Percentiles rank a stretch among this genome's conserved stretches.
These are phyloP conservation scores for Emmonsiellopsis sp. DNA, from an alignment of 2,329 filamentous ascomycete genomes.

Conservation along the genomic window DNA sequence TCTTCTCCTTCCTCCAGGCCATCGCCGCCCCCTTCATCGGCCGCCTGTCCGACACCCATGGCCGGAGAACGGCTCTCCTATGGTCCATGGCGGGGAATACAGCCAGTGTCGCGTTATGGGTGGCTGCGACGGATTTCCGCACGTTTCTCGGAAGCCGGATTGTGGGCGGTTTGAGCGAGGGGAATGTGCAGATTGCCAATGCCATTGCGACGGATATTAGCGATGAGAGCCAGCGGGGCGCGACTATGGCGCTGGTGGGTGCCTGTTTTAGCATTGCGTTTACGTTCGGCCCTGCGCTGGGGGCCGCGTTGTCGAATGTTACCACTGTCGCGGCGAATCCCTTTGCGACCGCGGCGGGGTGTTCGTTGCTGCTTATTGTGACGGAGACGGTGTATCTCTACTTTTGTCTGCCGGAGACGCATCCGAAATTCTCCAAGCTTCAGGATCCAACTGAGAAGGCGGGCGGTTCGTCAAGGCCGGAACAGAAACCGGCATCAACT, in stretches of 20 bases:
- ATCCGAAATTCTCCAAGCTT: conserved; percentile 48
- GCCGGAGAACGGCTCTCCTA: conserved; percentile 75
- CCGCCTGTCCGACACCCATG: conserved; percentile 75
- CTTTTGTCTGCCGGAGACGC: conserved; percentile 72
- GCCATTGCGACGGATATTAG: conserved; percentile 96
- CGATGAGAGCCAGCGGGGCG: conserved; percentile 70
- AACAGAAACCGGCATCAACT: conserved; percentile 15
- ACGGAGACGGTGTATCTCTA: conserved; percentile 85
- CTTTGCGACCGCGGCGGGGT: conserved; percentile 83
- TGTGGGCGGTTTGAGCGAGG: conserved; percentile 88
- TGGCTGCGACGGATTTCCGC: conserved; percentile 83
- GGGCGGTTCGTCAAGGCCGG: conserved; percentile 14
- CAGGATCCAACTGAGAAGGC: conserved; percentile 10
- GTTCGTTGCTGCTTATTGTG: conserved; percentile 76
- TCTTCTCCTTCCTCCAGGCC: conserved; percentile 89
- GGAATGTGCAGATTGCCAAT: conserved; percentile 91
- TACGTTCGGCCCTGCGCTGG: conserved; percentile 87
- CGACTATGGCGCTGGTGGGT: conserved; percentile 93
- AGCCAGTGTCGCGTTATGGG: conserved; percentile 86
- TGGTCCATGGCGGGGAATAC: conserved; percentile 92
- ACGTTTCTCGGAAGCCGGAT: conserved; percentile 91
- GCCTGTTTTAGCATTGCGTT: conserved; percentile 96
- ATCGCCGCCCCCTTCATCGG: conserved; percentile 89
- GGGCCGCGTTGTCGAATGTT: conserved; percentile 73
- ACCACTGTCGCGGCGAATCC: conserved; percentile 76